Base-by-base conservation (phyloP, 1,284 basidiomycete species). In the Stereum hirsutum region DNA sequence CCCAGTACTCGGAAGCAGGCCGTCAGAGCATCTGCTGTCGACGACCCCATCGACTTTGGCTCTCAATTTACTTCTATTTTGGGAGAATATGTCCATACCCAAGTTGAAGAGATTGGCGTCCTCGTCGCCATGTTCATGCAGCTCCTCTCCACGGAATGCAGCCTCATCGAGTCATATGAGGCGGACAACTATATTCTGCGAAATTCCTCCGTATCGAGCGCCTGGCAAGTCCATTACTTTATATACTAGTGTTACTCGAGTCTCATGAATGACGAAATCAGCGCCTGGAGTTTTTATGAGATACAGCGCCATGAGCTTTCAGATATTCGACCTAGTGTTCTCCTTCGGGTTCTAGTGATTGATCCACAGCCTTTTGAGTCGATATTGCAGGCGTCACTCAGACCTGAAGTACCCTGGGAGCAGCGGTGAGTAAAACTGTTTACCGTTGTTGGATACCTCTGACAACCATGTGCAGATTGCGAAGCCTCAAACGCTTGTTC, bases 161-260 rank as follows among this genome's bases (percentile, higher is more conserved):
- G 73, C 1, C 67, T 75, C 30, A 55, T 85, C 36, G 78, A 81
- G 52, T 54, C 72, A 1, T 72, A 80, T 49, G 82, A 84, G 57
- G 65, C 81, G 2, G 81, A 84, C 51, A 81, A 82, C 54, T 82
- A 85, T 53, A 69, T 84, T 20, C 54, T 84, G 32, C 69, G 72
- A 26, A 83, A 84, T 49, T 75, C 72, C 14, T 56, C 59, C 28
- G 57, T 74, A 17, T 61, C 86, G 17, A 68, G 69, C 32, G 58
- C 62, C 31, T 82, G 81, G 83, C 83, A 54, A 45, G 68, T 37
- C 17, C 20, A 35, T 43, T 8, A 27, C 21, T 39, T 19, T n/a
- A n/a, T n/a, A n/a, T n/a, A n/a, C n/a, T n/a, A n/a, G n/a, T n/a
- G n/a, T n/a, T n/a, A n/a, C n/a, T n/a, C n/a, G n/a, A n/a, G n/a